Percentiles rank a stretch among this genome's conserved stretches.
These are phyloP conservation scores for Phytophthora pseudosyringae DNA, from an alignment of 352 stramenopile species.

Conservation along the genomic window DNA sequence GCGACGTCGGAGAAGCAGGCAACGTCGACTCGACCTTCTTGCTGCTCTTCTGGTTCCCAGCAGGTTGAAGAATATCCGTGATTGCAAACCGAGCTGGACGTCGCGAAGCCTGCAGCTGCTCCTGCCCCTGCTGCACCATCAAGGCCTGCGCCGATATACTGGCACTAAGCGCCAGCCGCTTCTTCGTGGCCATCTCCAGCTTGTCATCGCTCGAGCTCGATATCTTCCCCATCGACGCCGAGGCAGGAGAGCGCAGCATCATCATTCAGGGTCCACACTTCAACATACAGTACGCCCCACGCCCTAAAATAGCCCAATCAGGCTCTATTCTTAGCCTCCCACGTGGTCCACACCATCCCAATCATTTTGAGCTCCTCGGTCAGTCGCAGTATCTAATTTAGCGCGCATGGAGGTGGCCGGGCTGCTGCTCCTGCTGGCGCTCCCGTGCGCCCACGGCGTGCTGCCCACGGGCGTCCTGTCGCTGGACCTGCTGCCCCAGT, in stretches of 20 bases:
- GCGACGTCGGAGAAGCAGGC: background rate
- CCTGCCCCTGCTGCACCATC: conserved; percentile 1
- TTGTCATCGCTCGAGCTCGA: conserved; percentile 11
- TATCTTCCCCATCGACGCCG: background rate
- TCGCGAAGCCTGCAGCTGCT: conserved; percentile 1
- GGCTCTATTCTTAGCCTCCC: background rate
- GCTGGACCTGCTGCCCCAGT: conserved; percentile 44
- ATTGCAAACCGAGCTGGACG: conserved; percentile 35
- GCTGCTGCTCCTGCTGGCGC: conserved; percentile 25
- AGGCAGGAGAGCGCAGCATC: conserved; percentile 5
- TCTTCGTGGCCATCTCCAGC: conserved; percentile 14
- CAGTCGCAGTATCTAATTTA: conserved; percentile 13
- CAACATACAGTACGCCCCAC: background rate
- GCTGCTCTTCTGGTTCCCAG: conserved; percentile 14
- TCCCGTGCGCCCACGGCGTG: conserved; percentile 35
- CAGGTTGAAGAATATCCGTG: conserved; percentile 41
- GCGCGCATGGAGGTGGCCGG: background rate
- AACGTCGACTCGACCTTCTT: conserved; percentile 10
- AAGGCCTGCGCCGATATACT: conserved; percentile 50
- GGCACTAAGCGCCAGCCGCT: conserved; percentile 30
- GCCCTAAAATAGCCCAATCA: conserved; percentile 2
- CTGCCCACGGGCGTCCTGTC: conserved; percentile 53
- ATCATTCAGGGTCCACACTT: conserved; percentile 1
- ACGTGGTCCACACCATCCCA: conserved; percentile 8
- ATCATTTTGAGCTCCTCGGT: background rate